phyloP scores from a whole-genome alignment of 768 basidiomycete genomes.

The Amanita phalloides region DNA sequence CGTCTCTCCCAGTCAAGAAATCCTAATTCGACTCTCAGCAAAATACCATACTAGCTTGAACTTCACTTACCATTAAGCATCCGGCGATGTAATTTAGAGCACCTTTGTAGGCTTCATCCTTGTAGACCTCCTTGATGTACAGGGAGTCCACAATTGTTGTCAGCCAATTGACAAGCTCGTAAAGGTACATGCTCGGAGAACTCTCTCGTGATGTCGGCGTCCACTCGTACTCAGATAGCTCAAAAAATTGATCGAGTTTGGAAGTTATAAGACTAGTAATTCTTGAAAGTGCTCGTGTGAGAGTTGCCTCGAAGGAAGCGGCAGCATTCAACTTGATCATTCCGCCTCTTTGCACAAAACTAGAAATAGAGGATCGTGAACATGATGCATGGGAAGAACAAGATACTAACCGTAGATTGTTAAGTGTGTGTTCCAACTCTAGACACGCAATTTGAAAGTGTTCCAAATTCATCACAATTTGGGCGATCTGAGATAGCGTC shows the following conservation, averaged over 20 bases:
- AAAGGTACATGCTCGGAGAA: constrained; percentile 87
- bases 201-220: constrained; percentile 59
- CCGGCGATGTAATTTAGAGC: constrained; percentile 85
- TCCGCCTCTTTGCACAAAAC: constrained; percentile 78
- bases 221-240: constrained; percentile 93
- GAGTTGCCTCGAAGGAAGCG: constrained; percentile 56
- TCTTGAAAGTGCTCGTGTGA: constrained; percentile 59
- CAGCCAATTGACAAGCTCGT: constrained; percentile 93
- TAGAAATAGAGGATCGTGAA: constrained; percentile 17
- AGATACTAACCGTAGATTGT: constrained; percentile 57
- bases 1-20: constrained; percentile 67
- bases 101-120: constrained; percentile 81
- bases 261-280: constrained; percentile 78
- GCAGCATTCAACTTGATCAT: constrained; percentile 58
- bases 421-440: constrained; percentile 79
- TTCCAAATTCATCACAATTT: constrained; percentile 87
- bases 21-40: constrained; percentile 32
- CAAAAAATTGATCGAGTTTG: constrained; percentile 94
- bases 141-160: constrained; percentile 92
- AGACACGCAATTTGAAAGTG: constrained; percentile 79
- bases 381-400: not conserved
- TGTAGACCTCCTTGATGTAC: constrained; percentile 73
- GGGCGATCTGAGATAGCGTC: constrained; percentile 83
- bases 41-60: not conserved
- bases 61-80: constrained; percentile 67